phyloP scores from a whole-genome alignment of 2,329 filamentous ascomycete species.

The Beauveria medogensis region DNA sequence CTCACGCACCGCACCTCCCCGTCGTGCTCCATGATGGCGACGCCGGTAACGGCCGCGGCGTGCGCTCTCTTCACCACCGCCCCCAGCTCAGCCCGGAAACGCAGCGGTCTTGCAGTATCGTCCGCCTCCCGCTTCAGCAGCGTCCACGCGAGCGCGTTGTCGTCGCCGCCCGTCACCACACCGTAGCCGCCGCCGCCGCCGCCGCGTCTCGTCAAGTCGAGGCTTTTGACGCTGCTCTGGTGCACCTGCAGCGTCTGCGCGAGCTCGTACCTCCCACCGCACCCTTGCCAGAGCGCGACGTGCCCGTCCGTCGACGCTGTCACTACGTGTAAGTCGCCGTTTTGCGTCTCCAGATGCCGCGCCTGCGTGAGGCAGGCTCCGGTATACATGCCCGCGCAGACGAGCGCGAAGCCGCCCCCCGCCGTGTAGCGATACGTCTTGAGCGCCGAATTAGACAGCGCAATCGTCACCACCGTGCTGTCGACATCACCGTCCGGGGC shows the following conservation, averaged over 20 bases:
- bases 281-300: constrained; percentile 49
- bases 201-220: constrained; percentile 34
- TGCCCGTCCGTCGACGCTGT: constrained; percentile 79
- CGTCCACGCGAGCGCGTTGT: constrained; percentile 66
- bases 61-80: constrained; percentile 51
- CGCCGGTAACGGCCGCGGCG: constrained; percentile 61
- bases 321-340: constrained; percentile 36
- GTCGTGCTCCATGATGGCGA: constrained; percentile 28
- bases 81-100: background rate
- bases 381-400: constrained; percentile 53
- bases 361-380: constrained; percentile 69
- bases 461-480: constrained; percentile 55
- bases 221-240: constrained; percentile 70
- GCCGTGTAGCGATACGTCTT: constrained; percentile 48
- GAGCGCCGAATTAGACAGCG: constrained; percentile 76
- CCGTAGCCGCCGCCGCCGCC: constrained; percentile 23
- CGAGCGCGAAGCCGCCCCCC: constrained; percentile 34
- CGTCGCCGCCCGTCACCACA: constrained; percentile 76
- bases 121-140: constrained; percentile 16
- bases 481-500: background rate
- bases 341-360: constrained; percentile 30
- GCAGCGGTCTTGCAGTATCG: background rate
- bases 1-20: constrained; percentile 29
- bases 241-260: constrained; percentile 48
- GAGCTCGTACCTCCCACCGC: constrained; percentile 18